Evolutionary conservation across 2,329 filamentous ascomycete species (phyloP).

Genomic region (Clarireedia homoeocarpa): DNA sequence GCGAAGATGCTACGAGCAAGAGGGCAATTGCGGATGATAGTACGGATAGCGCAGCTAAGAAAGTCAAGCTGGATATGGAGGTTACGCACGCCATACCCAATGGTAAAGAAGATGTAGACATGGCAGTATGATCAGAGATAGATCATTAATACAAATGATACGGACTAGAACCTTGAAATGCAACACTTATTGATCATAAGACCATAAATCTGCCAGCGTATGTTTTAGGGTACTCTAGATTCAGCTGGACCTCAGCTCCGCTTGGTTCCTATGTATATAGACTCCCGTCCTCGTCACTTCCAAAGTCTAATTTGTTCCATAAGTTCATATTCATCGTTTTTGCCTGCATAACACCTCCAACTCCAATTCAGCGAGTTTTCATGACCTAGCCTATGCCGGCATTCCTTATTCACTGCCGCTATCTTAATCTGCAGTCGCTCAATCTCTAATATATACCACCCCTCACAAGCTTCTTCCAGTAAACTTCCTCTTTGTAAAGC

Average conservation of each 20-base stretch:
- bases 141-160: background rate
- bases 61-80: conserved; percentile 8
- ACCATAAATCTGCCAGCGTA: too few relatives aligned
- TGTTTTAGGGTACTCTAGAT: background rate
- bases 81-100: conserved; percentile 1
- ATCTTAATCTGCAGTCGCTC: background rate
- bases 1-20: conserved; percentile 2
- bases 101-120: conserved; percentile 5
- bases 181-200: background rate
- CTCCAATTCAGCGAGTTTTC: background rate
- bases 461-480: conserved; percentile 84
- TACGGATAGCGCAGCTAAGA: conserved; percentile 3
- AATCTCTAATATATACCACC: conserved; percentile 7
- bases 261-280: background rate
- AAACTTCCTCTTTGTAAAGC: conserved; percentile 98
- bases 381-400: background rate
- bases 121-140: background rate
- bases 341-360: background rate
- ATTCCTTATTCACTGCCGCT: background rate
- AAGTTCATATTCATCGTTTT: background rate
- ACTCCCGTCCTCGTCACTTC: background rate
- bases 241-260: background rate
- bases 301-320: background rate
- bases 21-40: background rate
- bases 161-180: background rate